Base-by-base conservation (phyloP, 2,329 filamentous ascomycete species). In the Lecanosticta acicola region DNA sequence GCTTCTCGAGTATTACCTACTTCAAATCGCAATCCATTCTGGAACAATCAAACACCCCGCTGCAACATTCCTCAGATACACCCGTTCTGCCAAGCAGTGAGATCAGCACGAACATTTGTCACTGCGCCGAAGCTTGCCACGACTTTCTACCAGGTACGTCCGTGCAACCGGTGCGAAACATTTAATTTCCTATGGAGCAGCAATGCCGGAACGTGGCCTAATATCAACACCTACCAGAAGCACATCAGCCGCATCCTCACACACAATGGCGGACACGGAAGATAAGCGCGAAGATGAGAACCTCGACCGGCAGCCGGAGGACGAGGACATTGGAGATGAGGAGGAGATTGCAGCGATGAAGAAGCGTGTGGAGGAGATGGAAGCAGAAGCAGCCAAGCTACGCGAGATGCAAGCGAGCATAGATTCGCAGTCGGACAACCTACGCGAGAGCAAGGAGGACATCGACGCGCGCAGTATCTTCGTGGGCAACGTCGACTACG, bases 401-500 rank as follows among this genome's bases (percentile, higher is more conserved):
- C 74, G 75, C 21, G 69, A 72, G 7, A 73, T 80, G 71, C 74
- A 79, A 36, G 75, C 73, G 13, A 75, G 59, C 43, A 78, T 97
- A 51, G 91, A 97, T 66, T 83, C 90, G 65, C 85, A 93, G 61
- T 83, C 81, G 53, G 83, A 88, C 55, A 87, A 87, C 59, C 76
- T 93, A 51, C 81, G 85, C 56, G 93, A 97, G 66, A 89, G 90
- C 72, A 94, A 94, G 70, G 90, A 96, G 67, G 94, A 96, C 58
- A 83, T 98, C 49, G 93, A 98, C 70, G 84, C 84, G 57, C 84
- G 93, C 62, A 96, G 89, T 71, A 89, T 98, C 69, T 98, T 98
- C 67, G 93, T 98, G 36, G 93, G 93, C 58, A 98, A 98, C 60
- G 93, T 98, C 56, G 93, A 98, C 71, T 98, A 98, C 69, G 90